Conservation (phyloP, 768 basidiomycete species). For the Russula virescens region DNA sequence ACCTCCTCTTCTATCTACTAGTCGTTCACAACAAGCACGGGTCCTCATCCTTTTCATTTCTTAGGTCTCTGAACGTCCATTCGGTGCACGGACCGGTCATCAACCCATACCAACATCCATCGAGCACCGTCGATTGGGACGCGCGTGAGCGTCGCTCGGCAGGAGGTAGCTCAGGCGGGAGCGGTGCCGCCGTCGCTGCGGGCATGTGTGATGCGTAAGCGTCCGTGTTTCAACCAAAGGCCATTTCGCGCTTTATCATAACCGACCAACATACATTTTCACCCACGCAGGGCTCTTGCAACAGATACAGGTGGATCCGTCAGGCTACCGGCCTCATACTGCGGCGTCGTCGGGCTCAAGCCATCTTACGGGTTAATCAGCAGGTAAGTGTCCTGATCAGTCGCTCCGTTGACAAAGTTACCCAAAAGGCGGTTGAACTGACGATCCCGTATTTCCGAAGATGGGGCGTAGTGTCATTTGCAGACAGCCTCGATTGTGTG, state of each 20-base stretch:
- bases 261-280: not conserved
- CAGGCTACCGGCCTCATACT: constrained; percentile 90
- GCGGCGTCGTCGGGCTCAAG: constrained; percentile 87
- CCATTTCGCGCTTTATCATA: not conserved
- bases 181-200: constrained; percentile 87
- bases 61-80: constrained; percentile 72
- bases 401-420: not conserved
- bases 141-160: constrained; percentile 52
- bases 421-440: not conserved
- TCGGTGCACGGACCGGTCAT: constrained; percentile 70
- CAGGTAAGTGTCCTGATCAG: constrained; percentile 45
- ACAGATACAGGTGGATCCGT: constrained; percentile 97
- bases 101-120: constrained; percentile 54
- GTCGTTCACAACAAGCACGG: not conserved
- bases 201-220: constrained; percentile 81
- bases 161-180: constrained; percentile 93
- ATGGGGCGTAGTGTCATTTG: constrained; percentile 89
- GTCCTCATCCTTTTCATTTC: not conserved
- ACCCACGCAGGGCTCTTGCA: constrained; percentile 62
- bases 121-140: constrained; percentile 26
- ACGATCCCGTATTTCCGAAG: constrained; percentile 35
- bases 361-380: constrained; percentile 92
- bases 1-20: not conserved
- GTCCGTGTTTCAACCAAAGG: not conserved
- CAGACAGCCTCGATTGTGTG: constrained; percentile 93